Evolutionary conservation across 2,329 filamentous ascomycete genomes (phyloP), one percentile per base, ranked within the genome.

Genomic region (Calonectria henricotiae): DNA sequence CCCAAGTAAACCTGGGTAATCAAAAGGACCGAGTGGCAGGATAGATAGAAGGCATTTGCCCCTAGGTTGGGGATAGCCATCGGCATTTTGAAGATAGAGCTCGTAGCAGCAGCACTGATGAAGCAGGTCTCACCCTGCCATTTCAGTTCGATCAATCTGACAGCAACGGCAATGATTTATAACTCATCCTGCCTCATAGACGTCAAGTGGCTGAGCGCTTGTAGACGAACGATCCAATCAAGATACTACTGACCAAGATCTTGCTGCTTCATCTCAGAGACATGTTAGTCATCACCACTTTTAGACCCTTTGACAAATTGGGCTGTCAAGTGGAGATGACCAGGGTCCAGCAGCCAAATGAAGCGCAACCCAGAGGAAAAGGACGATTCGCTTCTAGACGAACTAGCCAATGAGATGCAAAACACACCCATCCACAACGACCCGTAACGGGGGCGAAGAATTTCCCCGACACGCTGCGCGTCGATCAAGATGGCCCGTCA

Each of bases 1-100:
- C 86, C 85, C 12, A 83, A 74, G 32, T 74, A 69, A 3, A 78
- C 47, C 49, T 87, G 85, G 3, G 80, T 47, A 3, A 79, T 82
- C 51, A 89, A 83, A 8, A 86, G 83, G 2, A 87, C 78, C 9
- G 83, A 82, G 71, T 82, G 85, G 15, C 84, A 73, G 25, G 74
- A 78, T 13, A 85, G 76, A 74, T 86, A 85, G 44, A 77, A 72
- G 62, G 70, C 67, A 46, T 77, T 78, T 20, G 73, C 72, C 27
- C 62, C 72, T 5, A 76, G 49, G 23, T 68, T 71, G 43, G 69
- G 70, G 25, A 25, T 63, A 5, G 70, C 67, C 73, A 74, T 73
- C 7, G 71, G 65, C 72, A 73, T 73, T 7, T 51, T 66, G 51
- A 65, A 46, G 25, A 37, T 17, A 43, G 13, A 15, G 35, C 13